Conservation (phyloP, 352 stramenopile genomes). For the Globisporangium splendens region DNA sequence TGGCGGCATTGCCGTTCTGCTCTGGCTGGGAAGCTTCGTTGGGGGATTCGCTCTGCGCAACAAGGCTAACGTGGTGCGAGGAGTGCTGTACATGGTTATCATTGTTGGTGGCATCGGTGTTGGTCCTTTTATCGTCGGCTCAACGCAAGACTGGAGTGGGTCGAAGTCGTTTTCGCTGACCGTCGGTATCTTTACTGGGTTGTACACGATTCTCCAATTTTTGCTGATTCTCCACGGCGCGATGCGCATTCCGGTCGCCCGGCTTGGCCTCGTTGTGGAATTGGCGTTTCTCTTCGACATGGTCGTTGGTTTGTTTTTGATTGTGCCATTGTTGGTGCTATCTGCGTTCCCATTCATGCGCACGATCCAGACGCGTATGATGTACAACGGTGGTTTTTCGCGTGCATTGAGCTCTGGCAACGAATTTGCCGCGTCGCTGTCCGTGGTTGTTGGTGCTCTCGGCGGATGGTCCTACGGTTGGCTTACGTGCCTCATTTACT, state of each 20-base stretch:
- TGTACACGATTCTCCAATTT: slow-evolving; percentile 78
- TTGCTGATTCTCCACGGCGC: slow-evolving; percentile 67
- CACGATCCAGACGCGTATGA: slow-evolving; percentile 88
- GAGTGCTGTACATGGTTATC: slow-evolving; percentile 66
- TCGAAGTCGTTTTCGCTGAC: slow-evolving; percentile 72
- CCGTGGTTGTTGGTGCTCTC: slow-evolving; percentile 64
- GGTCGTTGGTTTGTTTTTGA: slow-evolving; percentile 71
- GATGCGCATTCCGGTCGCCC: slow-evolving; percentile 57
- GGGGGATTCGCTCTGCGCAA: slow-evolving; percentile 53
- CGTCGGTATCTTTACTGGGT: slow-evolving; percentile 63
- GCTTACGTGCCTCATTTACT: slow-evolving; percentile 79
- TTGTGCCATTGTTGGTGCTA: slow-evolving; percentile 66
- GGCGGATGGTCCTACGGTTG: slow-evolving; percentile 77
- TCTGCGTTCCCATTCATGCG: slow-evolving; percentile 87
- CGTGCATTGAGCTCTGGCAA: slow-evolving; percentile 77
- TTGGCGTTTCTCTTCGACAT: slow-evolving; percentile 88
- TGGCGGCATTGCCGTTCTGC: slow-evolving; percentile 47
- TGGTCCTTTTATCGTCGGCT: slow-evolving; percentile 56
- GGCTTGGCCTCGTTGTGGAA: slow-evolving; percentile 67
- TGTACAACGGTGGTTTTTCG: slow-evolving; percentile 89
- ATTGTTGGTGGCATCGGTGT: slow-evolving; percentile 56
- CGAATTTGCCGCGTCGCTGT: slow-evolving; percentile 77
- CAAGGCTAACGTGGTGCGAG: slow-evolving; percentile 51
- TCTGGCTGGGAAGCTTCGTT: slow-evolving; percentile 68
- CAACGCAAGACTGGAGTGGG: slow-evolving; percentile 53